phyloP scores from a whole-genome alignment of 148 eudicot species.

The Rhododendron mucronatum region DNA sequence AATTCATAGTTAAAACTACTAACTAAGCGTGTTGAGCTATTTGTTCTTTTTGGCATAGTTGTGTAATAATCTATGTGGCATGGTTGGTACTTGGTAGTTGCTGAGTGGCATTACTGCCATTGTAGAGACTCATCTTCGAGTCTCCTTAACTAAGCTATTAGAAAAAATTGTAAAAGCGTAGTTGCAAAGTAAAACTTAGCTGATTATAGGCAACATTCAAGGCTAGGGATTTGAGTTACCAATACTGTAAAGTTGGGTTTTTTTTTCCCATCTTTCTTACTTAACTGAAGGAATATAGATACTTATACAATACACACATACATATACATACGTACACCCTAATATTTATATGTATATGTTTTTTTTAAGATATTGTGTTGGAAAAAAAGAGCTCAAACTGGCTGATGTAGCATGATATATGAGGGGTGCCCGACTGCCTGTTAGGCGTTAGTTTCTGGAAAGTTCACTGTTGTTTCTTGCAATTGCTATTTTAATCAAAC shows the following conservation, averaged over 20 bases:
- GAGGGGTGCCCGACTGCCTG: not conserved
- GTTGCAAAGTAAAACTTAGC: not conserved
- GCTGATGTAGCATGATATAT: not conserved
- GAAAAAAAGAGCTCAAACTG: not conserved
- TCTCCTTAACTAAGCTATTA: not conserved
- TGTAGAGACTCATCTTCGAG: not conserved
- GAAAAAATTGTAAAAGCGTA: not conserved
- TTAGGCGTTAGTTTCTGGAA: not conserved
- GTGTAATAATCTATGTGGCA: not conserved
- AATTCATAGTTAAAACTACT: not conserved
- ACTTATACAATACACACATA: not conserved
- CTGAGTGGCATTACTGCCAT: not conserved
- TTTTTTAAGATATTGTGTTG: not conserved
- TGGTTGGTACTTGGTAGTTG: not conserved
- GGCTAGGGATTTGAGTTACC: not conserved
- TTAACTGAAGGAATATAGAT: not conserved
- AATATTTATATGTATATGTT: not conserved
- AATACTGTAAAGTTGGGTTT: no score
- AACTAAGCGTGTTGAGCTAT: not conserved
- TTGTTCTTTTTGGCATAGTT: not conserved
- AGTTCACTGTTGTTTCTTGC: not conserved
- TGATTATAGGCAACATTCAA: not conserved
- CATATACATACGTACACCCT: no score
- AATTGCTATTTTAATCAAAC: not conserved
- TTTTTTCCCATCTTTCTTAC: not conserved